A percentile compares a stretch with the other conserved stretches of the same genome.
Conservation (phyloP, 2,329 filamentous ascomycete species). For the Pseudogymnoascus sp. region DNA sequence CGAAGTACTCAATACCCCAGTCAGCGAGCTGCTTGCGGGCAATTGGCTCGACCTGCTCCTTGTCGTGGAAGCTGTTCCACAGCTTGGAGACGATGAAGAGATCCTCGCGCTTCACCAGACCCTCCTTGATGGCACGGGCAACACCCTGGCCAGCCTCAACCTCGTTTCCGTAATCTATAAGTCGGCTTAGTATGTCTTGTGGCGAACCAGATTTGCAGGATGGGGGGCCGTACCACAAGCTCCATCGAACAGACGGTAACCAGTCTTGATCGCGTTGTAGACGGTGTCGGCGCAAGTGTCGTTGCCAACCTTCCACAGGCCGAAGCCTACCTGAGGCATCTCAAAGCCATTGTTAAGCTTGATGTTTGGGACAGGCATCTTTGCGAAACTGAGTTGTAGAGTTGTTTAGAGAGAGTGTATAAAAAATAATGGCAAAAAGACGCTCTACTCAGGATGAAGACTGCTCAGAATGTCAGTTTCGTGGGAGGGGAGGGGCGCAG, state of each 20-base stretch:
- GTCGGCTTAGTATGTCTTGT: background rate
- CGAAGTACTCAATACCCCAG: slow-evolving; percentile 83
- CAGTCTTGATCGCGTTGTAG: slow-evolving; percentile 55
- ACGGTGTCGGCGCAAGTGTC: slow-evolving; percentile 55
- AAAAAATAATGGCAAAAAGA: background rate
- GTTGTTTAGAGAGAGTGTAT: background rate
- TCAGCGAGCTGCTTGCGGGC: slow-evolving; percentile 68
- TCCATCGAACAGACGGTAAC: slow-evolving; percentile 52
- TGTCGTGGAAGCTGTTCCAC: slow-evolving; percentile 86
- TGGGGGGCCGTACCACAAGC: slow-evolving; percentile 39
- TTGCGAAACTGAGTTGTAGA: slow-evolving; percentile 10
- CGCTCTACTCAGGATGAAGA: background rate
- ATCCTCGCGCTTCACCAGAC: slow-evolving; percentile 72
- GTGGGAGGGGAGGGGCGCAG: background rate
- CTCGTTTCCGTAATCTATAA: slow-evolving; percentile 72
- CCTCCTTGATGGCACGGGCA: slow-evolving; percentile 70
- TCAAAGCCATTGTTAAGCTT: slow-evolving; percentile 39
- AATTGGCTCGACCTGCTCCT: slow-evolving; percentile 67
- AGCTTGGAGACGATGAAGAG: slow-evolving; percentile 91
- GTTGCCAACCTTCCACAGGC: slow-evolving; percentile 62
- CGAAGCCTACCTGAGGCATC: slow-evolving; percentile 55
- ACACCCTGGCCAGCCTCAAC: slow-evolving; percentile 69
- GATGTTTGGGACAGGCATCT: slow-evolving; percentile 30
- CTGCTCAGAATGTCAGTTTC: background rate
- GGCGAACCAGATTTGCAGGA: background rate